A percentile compares a stretch with the other conserved stretches of the same genome.
Evolutionary conservation across 768 basidiomycete genomes (phyloP).

Genomic region (Chalciporus pseudorubinellus): DNA sequence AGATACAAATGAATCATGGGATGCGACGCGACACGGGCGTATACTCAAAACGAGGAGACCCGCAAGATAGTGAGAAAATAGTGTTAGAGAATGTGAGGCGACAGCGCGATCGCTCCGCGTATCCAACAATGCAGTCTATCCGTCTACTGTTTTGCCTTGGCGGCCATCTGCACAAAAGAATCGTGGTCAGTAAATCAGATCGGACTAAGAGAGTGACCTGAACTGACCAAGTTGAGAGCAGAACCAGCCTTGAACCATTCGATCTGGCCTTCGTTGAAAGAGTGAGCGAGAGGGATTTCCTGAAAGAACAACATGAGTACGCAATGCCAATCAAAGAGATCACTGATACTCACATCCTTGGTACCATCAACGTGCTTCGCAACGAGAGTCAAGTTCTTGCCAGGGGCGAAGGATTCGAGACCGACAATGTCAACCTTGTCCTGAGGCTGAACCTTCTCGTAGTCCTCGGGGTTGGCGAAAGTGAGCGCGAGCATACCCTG

Average conservation of each 20-base stretch:
- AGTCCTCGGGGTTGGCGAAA: constrained; percentile 88
- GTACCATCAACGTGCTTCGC: constrained; percentile 82
- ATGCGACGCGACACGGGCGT: neutral
- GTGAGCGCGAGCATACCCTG: constrained; percentile 98
- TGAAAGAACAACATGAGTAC: constrained; percentile 26
- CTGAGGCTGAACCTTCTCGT: constrained; percentile 84
- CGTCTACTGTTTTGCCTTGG: constrained; percentile 51
- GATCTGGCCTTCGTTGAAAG: constrained; percentile 96
- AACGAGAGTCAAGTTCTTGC: constrained; percentile 83
- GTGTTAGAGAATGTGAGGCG: constrained; percentile 1
- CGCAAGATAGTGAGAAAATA: neutral
- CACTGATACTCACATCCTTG: constrained; percentile 48
- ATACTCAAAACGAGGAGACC: too few species aligned
- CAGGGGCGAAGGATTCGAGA: constrained; percentile 84
- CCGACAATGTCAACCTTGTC: constrained; percentile 91
- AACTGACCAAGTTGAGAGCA: constrained; percentile 79
- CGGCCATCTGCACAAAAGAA: constrained; percentile 53
- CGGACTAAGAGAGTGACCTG: neutral
- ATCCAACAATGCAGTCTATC: constrained; percentile 10
- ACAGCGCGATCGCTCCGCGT: neutral
- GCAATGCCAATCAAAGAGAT: neutral
- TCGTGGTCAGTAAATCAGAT: constrained; percentile 8
- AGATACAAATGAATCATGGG: constrained; percentile 1
- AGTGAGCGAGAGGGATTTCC: constrained; percentile 80
- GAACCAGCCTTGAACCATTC: constrained; percentile 99